Conservation (phyloP, 2,329 filamentous ascomycete genomes). For the Fusarium begoniae region DNA sequence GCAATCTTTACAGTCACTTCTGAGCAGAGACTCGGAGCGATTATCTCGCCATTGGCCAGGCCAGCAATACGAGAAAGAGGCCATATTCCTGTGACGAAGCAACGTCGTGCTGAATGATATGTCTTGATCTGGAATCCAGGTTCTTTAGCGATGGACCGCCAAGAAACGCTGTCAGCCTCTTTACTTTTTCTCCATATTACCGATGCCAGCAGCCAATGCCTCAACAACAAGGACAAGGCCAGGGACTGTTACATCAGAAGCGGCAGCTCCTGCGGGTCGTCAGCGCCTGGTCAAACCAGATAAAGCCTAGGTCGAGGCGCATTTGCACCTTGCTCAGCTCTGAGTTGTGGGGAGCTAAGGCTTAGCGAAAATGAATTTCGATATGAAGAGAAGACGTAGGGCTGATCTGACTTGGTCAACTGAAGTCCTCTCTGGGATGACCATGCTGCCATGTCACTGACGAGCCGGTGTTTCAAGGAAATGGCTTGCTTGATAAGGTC, state of each 20-base stretch:
- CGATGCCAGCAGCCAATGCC: not conserved
- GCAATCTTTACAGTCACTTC: not conserved
- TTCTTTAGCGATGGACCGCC: not conserved
- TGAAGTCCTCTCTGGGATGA: not conserved
- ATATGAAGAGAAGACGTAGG: constrained; percentile 1
- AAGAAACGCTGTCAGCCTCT: constrained; percentile 6
- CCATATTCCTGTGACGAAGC: not conserved
- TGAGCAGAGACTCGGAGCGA: not conserved
- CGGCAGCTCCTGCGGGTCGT: not conserved
- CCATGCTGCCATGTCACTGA: not conserved
- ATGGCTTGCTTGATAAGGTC: not conserved
- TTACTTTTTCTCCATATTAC: not conserved
- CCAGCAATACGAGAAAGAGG: not conserved
- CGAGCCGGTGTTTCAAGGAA: not conserved
- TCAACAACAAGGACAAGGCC: not conserved
- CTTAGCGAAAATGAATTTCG: constrained; percentile 4
- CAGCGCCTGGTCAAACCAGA: constrained; percentile 16
- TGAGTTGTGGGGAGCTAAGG: constrained; percentile 16
- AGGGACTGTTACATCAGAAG: constrained; percentile 15
- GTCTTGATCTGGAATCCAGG: not conserved
- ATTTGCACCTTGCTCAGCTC: constrained; percentile 9
- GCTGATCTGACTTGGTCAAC: constrained; percentile 2
- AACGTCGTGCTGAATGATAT: not conserved
- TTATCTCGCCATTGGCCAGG: not conserved
- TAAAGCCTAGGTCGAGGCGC: constrained; percentile 27